Base-by-base conservation (phyloP, 441 rosid species). In the Monsonia emarginata region DNA sequence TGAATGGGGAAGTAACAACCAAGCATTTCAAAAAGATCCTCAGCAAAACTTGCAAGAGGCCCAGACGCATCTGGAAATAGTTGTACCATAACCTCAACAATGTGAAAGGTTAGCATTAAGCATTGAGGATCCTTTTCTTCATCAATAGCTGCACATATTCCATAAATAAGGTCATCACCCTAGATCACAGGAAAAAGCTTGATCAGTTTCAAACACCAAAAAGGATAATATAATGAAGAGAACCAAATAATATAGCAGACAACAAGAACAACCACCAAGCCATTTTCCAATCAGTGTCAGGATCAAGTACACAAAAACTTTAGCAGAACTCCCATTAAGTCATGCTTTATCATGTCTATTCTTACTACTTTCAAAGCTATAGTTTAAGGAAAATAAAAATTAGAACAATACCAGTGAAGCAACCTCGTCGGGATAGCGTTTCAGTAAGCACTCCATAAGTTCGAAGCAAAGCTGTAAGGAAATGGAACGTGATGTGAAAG, bases 111-210 rank as follows among this genome's bases (percentile, higher is more conserved):
- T 63, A 86, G 76, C 77, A 87, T 65, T 81, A 90, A 76, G 78
- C 98, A 93, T 11, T 81, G 85, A 46, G 98, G 98, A 81, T 93
- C 97, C 78, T 84, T 90, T 82, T 93, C 98, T 69, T 82, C 91
- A 70, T 88, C 97, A 67, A 90, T 70, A 75, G 88, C 88, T 85
- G 85, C 93, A 68, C 88, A 84, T 63, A 83, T 67, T 69, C 85
- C 89, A 73, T 78, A 84, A 61, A 89, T 74, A 75, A 89, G 76
- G 34, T 75, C 67, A 63, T 82, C 76, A 18, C 88, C 96, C 97
- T 93, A 75, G 59, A 48, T 61, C 59, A 72, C 50, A 74, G 72
- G 68, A 8, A 65, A 61, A 8, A 75, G 67, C 52, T 32, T 21
- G 48, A 68, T 64, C 61, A 72, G 66, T 65, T 67, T 67, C 42